phyloP scores from a whole-genome alignment of 148 eudicot species.

The Vaccinium myrtillus region DNA sequence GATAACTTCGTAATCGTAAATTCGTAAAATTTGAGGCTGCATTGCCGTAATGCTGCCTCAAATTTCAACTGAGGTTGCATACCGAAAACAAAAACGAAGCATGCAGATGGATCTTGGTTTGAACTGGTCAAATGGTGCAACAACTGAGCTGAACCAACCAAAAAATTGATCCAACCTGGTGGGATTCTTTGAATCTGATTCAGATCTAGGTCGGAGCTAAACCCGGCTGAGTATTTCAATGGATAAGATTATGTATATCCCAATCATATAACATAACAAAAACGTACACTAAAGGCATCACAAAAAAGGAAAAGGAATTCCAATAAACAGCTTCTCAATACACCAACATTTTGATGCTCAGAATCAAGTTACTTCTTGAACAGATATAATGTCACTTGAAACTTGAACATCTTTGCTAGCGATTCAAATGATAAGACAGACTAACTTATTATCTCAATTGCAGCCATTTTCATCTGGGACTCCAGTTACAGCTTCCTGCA shows the following conservation, averaged over 20 bases:
- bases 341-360: not conserved
- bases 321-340: not conserved
- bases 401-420: not conserved
- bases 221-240: not conserved
- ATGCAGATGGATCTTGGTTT: not conserved
- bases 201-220: not conserved
- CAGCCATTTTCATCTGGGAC: constrained; percentile 34
- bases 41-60: too few species aligned
- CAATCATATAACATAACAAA: not conserved
- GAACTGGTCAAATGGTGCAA: not conserved
- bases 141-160: not conserved
- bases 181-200: not conserved
- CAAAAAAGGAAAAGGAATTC: not conserved
- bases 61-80: too few species aligned
- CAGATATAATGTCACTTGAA: not conserved
- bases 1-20: too few species aligned
- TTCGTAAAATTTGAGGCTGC: too few species aligned
- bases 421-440: not conserved
- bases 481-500: constrained; percentile 65
- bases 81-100: too few species aligned
- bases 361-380: not conserved
- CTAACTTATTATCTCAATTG: constrained; percentile 17
- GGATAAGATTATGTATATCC: not conserved
- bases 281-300: not conserved
- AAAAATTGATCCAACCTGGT: not conserved